Conservation (phyloP, 495 filamentous ascomycete species). For the Darksidea phi region DNA sequence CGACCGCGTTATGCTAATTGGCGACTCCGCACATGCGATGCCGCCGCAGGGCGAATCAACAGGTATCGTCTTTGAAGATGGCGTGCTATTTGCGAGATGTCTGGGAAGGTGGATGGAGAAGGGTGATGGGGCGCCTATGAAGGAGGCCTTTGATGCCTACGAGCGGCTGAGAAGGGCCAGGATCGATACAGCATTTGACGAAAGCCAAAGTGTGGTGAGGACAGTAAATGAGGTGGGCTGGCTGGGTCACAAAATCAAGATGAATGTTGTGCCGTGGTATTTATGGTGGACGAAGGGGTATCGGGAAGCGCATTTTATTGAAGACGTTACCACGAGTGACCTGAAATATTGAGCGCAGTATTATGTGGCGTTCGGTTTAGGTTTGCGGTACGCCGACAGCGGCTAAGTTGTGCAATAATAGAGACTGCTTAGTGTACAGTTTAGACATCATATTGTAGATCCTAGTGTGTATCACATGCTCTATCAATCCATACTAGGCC, state of each 20-base stretch:
- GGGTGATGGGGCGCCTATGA: constrained; percentile 36
- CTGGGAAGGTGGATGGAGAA: constrained; percentile 44
- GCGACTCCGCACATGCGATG: constrained; percentile 65
- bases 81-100: constrained; percentile 56
- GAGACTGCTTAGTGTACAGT: no score
- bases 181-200: constrained; percentile 55
- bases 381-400: no score
- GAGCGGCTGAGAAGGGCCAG: constrained; percentile 51
- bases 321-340: constrained; percentile 39
- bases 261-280: constrained; percentile 41
- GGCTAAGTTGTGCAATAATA: no score
- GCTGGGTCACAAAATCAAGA: constrained; percentile 45
- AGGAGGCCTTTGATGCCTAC: constrained; percentile 53
- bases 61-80: constrained; percentile 62
- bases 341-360: constrained; percentile 24
- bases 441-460: no score
- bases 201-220: constrained; percentile 49
- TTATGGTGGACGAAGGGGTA: constrained; percentile 39
- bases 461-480: no score
- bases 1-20: constrained; percentile 53
- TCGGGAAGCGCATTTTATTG: constrained; percentile 40
- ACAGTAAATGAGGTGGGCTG: constrained; percentile 47
- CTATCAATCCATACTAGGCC: no score
- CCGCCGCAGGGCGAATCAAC: constrained; percentile 62
- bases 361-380: no score